A percentile compares a stretch with the other conserved stretches of the same genome.
Conservation (phyloP, 1,284 basidiomycete genomes). For the Apiotrichum domesticum region DNA sequence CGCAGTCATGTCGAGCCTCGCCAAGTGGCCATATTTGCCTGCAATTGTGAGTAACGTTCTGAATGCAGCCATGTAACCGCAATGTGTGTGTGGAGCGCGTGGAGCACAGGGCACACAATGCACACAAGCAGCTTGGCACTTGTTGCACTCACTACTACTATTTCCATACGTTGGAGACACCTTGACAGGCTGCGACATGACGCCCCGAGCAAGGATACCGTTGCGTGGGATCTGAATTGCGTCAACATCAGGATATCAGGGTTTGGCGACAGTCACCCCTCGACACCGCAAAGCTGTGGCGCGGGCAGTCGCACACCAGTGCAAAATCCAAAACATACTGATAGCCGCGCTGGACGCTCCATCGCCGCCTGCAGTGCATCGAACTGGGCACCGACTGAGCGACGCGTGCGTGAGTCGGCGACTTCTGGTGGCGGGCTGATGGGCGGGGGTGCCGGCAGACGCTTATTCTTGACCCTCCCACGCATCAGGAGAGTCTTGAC, state of each 20-base stretch:
- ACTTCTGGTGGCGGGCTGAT: neutral
- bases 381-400: neutral
- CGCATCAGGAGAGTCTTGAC: too few relatives aligned
- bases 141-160: neutral
- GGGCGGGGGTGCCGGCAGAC: neutral
- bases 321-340: neutral
- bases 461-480: neutral
- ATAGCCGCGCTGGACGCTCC: neutral
- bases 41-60: too few relatives aligned
- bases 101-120: too few relatives aligned
- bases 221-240: neutral
- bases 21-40: neutral
- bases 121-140: neutral
- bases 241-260: slow-evolving; percentile 5
- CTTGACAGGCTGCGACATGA: slow-evolving; percentile 11
- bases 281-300: neutral
- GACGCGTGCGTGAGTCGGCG: neutral
- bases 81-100: too few relatives aligned
- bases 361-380: neutral
- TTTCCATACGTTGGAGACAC: neutral
- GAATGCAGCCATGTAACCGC: too few relatives aligned
- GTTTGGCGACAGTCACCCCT: neutral
- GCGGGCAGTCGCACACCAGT: neutral
- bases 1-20: neutral
- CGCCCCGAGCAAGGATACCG: slow-evolving; percentile 15